phyloP scores from a whole-genome alignment of 192 early-diverging fungal genomes.

The Gaertneriomyces sp. region DNA sequence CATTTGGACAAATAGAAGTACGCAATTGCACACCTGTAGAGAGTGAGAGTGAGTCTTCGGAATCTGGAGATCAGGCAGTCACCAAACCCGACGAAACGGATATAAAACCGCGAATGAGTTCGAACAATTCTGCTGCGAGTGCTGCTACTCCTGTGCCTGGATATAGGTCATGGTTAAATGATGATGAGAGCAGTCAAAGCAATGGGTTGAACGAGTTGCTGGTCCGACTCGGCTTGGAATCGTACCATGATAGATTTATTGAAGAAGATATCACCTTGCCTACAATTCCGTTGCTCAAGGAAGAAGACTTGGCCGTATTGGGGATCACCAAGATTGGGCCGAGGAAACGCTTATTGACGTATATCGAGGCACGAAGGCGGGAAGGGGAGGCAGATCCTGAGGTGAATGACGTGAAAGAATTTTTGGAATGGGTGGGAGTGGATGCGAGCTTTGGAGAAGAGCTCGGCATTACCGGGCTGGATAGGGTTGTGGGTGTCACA shows the following conservation, averaged over 20 bases:
- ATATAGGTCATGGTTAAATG: too few relatives aligned
- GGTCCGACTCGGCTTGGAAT: constrained; percentile 6
- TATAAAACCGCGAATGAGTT: neutral
- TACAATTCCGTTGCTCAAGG: constrained; percentile 13
- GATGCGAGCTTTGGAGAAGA: too few relatives aligned
- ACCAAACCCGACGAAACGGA: neutral
- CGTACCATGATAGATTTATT: constrained; percentile 7
- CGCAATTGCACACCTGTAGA: too few relatives aligned
- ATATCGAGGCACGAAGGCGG: constrained; percentile 11
- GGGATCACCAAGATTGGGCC: constrained; percentile 31
- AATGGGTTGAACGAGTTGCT: constrained; percentile 8
- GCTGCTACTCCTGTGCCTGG: too few relatives aligned
- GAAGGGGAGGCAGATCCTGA: neutral
- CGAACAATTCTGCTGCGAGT: too few relatives aligned
- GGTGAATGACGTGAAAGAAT: too few relatives aligned
- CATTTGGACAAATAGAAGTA: too few relatives aligned
- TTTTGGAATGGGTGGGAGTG: too few relatives aligned
- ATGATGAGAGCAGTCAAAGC: too few relatives aligned
- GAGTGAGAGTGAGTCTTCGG: too few relatives aligned
- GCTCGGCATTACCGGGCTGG: too few relatives aligned
- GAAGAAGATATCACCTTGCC: constrained; percentile 11
- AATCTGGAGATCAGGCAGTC: neutral
- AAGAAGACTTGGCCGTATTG: constrained; percentile 18
- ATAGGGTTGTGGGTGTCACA: too few relatives aligned
- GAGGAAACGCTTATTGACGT: constrained; percentile 19